Conservation (phyloP, 345 rosid species). For the Heritiera littoralis region DNA sequence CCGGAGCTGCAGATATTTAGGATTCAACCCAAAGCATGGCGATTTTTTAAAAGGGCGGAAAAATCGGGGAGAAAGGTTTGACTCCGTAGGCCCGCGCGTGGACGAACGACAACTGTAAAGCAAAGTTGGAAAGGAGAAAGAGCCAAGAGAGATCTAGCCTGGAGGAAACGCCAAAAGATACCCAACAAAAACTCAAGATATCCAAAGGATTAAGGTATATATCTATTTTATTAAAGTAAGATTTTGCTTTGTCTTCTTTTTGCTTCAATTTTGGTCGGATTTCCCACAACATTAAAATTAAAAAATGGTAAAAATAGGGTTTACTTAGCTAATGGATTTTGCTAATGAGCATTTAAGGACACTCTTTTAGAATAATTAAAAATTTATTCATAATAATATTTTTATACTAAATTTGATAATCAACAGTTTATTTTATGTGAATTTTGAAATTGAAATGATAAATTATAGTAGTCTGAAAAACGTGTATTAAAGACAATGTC, state of each 20-base stretch:
- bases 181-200: background rate
- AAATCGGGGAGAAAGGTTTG: background rate
- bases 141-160: background rate
- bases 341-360: no score
- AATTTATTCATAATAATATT: no score
- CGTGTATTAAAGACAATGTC: no score
- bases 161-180: slow-evolving; percentile 13
- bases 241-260: background rate
- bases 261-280: background rate
- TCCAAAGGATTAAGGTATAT: background rate
- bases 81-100: slow-evolving; percentile 13
- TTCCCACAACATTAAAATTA: background rate
- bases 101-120: background rate
- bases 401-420: no score
- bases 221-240: background rate
- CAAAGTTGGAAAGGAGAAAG: background rate
- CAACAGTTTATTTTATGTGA: no score
- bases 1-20: background rate
- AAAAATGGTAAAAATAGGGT: background rate
- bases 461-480: no score
- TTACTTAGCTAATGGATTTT: background rate
- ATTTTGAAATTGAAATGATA: no score
- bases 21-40: background rate
- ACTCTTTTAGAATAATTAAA: no score
- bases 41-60: background rate